Conservation (phyloP, 371 early-diverging fungal species). For the Lichtheimia ornata region DNA sequence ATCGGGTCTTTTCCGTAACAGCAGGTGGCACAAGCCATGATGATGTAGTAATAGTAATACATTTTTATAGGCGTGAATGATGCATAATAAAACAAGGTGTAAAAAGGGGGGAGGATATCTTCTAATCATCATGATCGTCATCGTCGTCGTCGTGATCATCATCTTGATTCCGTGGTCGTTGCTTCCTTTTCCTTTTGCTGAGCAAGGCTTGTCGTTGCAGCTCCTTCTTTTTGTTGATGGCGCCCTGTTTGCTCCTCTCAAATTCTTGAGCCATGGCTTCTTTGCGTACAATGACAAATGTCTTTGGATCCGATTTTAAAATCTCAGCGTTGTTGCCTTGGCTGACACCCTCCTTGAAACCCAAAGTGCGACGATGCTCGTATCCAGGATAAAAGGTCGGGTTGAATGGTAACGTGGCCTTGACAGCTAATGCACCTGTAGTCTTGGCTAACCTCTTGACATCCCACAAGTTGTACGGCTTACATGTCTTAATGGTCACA, state of each 20-base stretch:
- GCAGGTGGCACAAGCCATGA: too few relatives aligned
- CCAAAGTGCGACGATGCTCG: slow-evolving; percentile 92
- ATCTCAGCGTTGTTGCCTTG: slow-evolving; percentile 83
- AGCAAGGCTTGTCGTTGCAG: slow-evolving; percentile 10
- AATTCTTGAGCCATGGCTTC: slow-evolving; percentile 51
- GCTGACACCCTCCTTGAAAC: slow-evolving; percentile 82
- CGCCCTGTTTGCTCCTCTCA: slow-evolving; percentile 33
- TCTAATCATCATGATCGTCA: slow-evolving; percentile 11
- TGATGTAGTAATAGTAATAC: too few relatives aligned
- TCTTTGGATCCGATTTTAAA: slow-evolving; percentile 61
- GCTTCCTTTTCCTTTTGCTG: slow-evolving; percentile 30
- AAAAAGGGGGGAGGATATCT: not conserved
- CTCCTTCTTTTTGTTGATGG: slow-evolving; percentile 14
- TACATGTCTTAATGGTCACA: slow-evolving; percentile 82
- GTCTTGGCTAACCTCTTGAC: slow-evolving; percentile 74
- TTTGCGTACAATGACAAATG: slow-evolving; percentile 69
- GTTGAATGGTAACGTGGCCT: slow-evolving; percentile 65
- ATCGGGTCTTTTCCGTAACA: too few relatives aligned
- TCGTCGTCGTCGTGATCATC: slow-evolving; percentile 19
- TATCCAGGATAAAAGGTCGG: slow-evolving; percentile 83
- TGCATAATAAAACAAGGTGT: slow-evolving; percentile 4
- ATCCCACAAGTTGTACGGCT: slow-evolving; percentile 90
- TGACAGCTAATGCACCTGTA: slow-evolving; percentile 56
- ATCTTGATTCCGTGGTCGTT: slow-evolving; percentile 22
- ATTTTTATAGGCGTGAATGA: not conserved